Evolutionary conservation across 441 rosid species (phyloP).

Genomic region (Erodium trifolium): DNA sequence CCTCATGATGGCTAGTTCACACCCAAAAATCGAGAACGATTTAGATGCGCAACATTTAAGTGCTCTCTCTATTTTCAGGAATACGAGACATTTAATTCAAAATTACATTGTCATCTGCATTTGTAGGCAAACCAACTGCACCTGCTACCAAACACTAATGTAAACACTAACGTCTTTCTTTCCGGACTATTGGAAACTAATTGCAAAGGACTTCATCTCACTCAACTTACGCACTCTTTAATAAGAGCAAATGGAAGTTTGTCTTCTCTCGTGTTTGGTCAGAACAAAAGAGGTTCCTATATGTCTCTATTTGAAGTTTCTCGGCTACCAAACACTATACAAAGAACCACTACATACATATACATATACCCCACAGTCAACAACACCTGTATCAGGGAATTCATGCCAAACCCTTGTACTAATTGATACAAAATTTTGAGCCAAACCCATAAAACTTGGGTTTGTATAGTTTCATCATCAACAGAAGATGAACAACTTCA

Average conservation of each 20-base stretch:
- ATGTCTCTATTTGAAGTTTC: background rate
- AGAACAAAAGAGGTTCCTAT: background rate
- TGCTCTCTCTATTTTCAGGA: background rate
- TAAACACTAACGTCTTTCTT: background rate
- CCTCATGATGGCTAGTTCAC: too few species aligned
- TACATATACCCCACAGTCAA: background rate
- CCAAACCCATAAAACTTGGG: background rate
- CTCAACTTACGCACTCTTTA: background rate
- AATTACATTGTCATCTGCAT: background rate
- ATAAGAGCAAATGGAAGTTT: background rate
- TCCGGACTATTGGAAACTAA: background rate
- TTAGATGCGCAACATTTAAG: background rate
- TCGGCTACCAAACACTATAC: slow-evolving; percentile 8
- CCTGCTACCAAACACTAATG: background rate
- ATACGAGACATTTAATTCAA: background rate
- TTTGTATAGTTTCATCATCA: background rate
- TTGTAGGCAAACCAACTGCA: background rate
- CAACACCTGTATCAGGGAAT: background rate
- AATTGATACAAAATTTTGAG: too few species aligned
- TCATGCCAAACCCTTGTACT: background rate
- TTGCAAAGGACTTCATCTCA: background rate
- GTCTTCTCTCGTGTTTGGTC: background rate
- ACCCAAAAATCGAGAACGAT: too few species aligned
- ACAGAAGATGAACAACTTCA: background rate
- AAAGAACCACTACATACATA: background rate